Evolutionary conservation across 2,329 filamentous ascomycete species (phyloP).

Genomic region (Biscogniauxia mediterranea): DNA sequence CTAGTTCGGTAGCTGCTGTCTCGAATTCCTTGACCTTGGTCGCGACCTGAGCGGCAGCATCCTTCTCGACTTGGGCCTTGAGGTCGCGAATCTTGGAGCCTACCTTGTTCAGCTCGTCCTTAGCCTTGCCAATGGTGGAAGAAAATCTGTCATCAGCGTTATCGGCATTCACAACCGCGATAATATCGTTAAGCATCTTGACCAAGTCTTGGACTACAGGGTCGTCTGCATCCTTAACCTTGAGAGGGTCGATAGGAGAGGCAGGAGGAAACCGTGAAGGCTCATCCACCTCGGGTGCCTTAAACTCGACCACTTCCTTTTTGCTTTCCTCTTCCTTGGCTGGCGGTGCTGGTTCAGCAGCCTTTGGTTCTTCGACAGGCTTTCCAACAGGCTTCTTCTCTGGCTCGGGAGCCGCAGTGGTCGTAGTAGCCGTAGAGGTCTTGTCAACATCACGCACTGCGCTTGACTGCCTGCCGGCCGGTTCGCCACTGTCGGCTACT

Average conservation of each 20-base stretch:
- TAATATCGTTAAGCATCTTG: slow-evolving; percentile 94
- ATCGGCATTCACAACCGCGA: slow-evolving; percentile 88
- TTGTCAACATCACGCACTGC: slow-evolving; percentile 25
- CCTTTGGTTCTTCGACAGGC: slow-evolving; percentile 30
- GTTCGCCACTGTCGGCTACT: slow-evolving; percentile 32
- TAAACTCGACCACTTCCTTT: slow-evolving; percentile 38
- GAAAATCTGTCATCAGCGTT: slow-evolving; percentile 74
- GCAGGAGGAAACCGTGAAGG: slow-evolving; percentile 63
- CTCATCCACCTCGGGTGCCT: slow-evolving; percentile 63
- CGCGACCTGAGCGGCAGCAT: slow-evolving; percentile 73
- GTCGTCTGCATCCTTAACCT: slow-evolving; percentile 73
- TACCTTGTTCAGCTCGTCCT: slow-evolving; percentile 75
- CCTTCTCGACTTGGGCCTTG: slow-evolving; percentile 65
- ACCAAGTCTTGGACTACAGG: slow-evolving; percentile 90
- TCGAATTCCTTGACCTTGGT: slow-evolving; percentile 78
- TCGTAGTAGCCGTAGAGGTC: slow-evolving; percentile 29
- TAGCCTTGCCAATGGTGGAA: slow-evolving; percentile 78
- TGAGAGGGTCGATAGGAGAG: slow-evolving; percentile 74
- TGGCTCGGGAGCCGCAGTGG: slow-evolving; percentile 18
- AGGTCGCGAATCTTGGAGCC: slow-evolving; percentile 74
- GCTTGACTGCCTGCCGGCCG: slow-evolving; percentile 29
- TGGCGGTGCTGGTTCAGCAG: slow-evolving; percentile 18
- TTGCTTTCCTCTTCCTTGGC: slow-evolving; percentile 9
- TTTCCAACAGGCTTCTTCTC: slow-evolving; percentile 30
- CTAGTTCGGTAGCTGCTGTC: slow-evolving; percentile 80